These are phyloP conservation scores for Ophiocordyceps camponoti-floridani DNA, from an alignment of 2,329 filamentous ascomycete species.

Conservation along the genomic window DNA sequence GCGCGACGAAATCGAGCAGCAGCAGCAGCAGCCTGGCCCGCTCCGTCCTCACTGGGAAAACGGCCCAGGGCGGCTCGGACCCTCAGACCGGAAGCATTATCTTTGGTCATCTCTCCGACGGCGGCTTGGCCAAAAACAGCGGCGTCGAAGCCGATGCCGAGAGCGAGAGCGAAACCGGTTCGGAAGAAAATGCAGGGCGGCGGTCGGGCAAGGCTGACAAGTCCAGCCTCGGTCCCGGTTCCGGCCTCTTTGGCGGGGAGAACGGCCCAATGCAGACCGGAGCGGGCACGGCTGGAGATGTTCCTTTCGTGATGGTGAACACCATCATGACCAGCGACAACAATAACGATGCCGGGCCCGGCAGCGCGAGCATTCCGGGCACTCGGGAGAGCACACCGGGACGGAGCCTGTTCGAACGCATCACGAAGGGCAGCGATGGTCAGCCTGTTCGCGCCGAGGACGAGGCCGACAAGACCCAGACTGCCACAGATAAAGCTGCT, in stretches of 20 bases:
- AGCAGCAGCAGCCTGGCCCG: slow-evolving; percentile 19
- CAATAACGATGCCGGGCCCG: slow-evolving; percentile 5
- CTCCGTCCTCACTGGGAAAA: slow-evolving; percentile 23
- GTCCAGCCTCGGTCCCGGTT: slow-evolving; percentile 20
- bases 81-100: slow-evolving; percentile 26
- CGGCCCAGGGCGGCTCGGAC: slow-evolving; percentile 11
- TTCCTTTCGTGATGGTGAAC: slow-evolving; percentile 1
- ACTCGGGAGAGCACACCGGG: slow-evolving; percentile 26
- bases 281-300: slow-evolving; percentile 1
- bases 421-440: slow-evolving; percentile 30
- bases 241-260: slow-evolving; percentile 21
- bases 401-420: slow-evolving; percentile 36
- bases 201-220: slow-evolving; percentile 24
- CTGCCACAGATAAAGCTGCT: slow-evolving; percentile 9
- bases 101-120: slow-evolving; percentile 41
- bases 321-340: not conserved
- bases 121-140: slow-evolving; percentile 35
- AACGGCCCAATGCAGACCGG: slow-evolving; percentile 16
- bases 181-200: slow-evolving; percentile 20
- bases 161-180: slow-evolving; percentile 26
- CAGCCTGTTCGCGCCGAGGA: slow-evolving; percentile 25
- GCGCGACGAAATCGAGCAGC: slow-evolving; percentile 16
- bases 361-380: slow-evolving; percentile 18
- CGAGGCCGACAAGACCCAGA: slow-evolving; percentile 6
- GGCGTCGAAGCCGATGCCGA: slow-evolving; percentile 28